Conservation (phyloP, 352 stramenopile genomes). For the Globisporangium spinosum region DNA sequence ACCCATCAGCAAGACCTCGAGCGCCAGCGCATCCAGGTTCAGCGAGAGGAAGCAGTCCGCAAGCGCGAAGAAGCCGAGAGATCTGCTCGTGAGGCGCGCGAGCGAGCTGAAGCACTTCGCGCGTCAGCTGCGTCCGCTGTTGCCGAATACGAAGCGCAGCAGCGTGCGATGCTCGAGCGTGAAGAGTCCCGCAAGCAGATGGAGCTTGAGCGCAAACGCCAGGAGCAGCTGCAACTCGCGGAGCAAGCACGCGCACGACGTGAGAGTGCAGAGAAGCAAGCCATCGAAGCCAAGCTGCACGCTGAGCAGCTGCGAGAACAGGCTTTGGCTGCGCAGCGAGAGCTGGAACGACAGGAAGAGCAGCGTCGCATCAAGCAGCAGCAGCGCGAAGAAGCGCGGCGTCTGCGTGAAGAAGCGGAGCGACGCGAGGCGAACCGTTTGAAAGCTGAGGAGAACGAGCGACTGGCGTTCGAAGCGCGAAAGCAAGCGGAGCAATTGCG, state of each 20-base stretch:
- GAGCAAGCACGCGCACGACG: constrained; percentile 47
- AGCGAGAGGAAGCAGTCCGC: constrained; percentile 43
- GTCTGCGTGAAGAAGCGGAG: constrained; percentile 55
- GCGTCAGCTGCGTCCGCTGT: constrained; percentile 58
- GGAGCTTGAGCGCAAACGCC: constrained; percentile 55
- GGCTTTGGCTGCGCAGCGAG: constrained; percentile 47
- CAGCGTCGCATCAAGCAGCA: constrained; percentile 37
- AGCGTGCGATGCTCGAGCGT: constrained; percentile 50
- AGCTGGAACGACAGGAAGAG: constrained; percentile 58
- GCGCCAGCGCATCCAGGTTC: constrained; percentile 41
- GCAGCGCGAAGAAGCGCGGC: constrained; percentile 44
- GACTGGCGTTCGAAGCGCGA: constrained; percentile 58
- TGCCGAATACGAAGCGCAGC: constrained; percentile 60
- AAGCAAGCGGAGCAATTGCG: constrained; percentile 59
- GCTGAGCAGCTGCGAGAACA: constrained; percentile 56
- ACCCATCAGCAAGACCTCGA: constrained; percentile 28
- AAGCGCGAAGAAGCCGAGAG: constrained; percentile 59
- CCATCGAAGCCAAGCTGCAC: constrained; percentile 45
- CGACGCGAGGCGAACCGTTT: constrained; percentile 58
- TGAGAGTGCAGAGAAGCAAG: constrained; percentile 54
- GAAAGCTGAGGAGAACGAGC: constrained; percentile 56
- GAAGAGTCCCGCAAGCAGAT: constrained; percentile 58
- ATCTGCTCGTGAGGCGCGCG: constrained; percentile 50
- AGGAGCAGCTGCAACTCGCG: constrained; percentile 54
- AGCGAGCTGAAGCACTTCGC: constrained; percentile 59